Evolutionary conservation across 177 flowering plant genomes (phyloP), one percentile per base, ranked within the genome.

Genomic region (Vitis hybrid): DNA sequence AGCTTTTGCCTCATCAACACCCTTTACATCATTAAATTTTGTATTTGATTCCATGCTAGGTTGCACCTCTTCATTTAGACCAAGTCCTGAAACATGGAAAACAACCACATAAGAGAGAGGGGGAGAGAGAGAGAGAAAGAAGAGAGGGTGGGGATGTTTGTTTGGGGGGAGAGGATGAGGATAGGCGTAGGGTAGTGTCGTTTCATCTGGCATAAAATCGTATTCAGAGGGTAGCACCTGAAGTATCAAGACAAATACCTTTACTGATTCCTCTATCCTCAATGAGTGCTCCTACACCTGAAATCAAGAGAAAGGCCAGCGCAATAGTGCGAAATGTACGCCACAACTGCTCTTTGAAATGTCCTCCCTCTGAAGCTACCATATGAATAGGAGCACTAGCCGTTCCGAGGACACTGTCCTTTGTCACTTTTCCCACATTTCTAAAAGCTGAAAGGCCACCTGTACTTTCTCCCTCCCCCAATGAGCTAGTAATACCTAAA

Each of bases 1-100:
- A 63, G 91, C 84, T 79, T 96, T 96, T 64, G 99, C 99, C 77
- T 96, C 99, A 85, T 96, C 99, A 63, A 96, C 95, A 71, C 99
- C 99, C 79, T 96, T 96, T 16, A 96, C 98, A 71, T 96, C 99
- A 78, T 59, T 87, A 74, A 96, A 93, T 71, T 94, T 96, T 61
- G 99, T 94, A 66, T 79, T 90, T 1, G 99, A 87, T 71, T 89
- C 97, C 93, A 88, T 74, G 72, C 80, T 94, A 69, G 98, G 95
- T 58, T 94, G 98, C 74, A 96, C 97, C 74, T 92, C 97, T 79
- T 96, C 98, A 73, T 90, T 81, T 19, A 94, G 79, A 69, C 93
- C 97, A 48, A 96, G 90, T 49, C 93, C 99, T 93, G 80, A 19
- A 62, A 49, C 45, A 11, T 5, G 31, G 9, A 61, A 62, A 65